Evolutionary conservation across 2,329 filamentous ascomycete species (phyloP), one percentile per base, ranked within the genome.

Genomic region (Rhinocladiella similis): DNA sequence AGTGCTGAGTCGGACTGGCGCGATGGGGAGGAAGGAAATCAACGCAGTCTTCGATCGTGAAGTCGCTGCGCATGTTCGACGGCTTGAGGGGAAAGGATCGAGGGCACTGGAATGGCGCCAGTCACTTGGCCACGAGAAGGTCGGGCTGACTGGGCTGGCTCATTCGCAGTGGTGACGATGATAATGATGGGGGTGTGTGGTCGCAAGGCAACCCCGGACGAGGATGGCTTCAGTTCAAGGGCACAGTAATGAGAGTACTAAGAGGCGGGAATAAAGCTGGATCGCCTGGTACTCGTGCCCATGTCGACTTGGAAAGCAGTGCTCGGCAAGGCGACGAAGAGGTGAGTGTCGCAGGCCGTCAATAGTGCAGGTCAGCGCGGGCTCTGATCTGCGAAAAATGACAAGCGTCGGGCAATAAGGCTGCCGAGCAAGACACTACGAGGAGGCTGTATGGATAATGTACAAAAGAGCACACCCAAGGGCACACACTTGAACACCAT

Each of bases 1-100:
- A 60, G 59, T 51, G 59, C 53, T 38, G 53, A 35, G 45, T 20
- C 9, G 38, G 25, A 47, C 43, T 47, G 38, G 47, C 43, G 56
- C 27, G 53, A 54, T 22, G 45, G 20, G 50, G 51, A 29, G 35
- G 53, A 36, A 51, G 47, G 50, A 57, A 57, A 50, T 62, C 56
- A 55, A 49, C 53, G 56, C 59, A 59, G 56, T 38, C 27, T 57
- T 47, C 42, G 47, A 33, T 18, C 42, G 29, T 20, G 51, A 53
- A 41, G 36, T 51, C 50, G 59, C 35, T 54, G 59, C 49, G 56
- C 59, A 62, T 62, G 20, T 62, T 62, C 59, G 51, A 56, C 47
- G 14, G 9, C 12, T 52, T 39, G 49, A 33, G 22, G n/a, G n/a
- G n/a, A 25, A 33, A 35, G 45, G 42, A 38, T 10, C 18, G 16